A percentile compares a stretch with the other conserved stretches of the same genome.
phyloP scores from a whole-genome alignment of 768 basidiomycete genomes.

The Leccinum sublutescens region DNA sequence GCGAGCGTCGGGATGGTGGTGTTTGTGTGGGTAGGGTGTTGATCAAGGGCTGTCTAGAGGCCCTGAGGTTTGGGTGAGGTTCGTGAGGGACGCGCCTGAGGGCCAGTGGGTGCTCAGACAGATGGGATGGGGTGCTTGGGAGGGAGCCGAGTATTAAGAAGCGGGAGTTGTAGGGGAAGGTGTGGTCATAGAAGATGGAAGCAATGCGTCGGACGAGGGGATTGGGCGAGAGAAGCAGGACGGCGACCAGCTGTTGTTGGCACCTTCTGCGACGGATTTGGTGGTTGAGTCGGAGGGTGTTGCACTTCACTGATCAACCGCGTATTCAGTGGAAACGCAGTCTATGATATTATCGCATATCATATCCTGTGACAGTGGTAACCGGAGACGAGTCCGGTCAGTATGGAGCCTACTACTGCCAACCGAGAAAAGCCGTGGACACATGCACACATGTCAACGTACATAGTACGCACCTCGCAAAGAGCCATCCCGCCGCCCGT shows the following conservation, averaged over 20 bases:
- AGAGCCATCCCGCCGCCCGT: background rate
- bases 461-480: background rate
- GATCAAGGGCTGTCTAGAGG: slow-evolving; percentile 38
- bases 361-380: background rate
- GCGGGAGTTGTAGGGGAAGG: slow-evolving; percentile 21
- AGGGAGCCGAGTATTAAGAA: slow-evolving; percentile 21
- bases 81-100: slow-evolving; percentile 35
- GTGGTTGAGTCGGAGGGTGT: background rate
- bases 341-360: background rate
- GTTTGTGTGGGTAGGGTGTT: slow-evolving; percentile 36
- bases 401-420: background rate
- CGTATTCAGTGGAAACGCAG: background rate
- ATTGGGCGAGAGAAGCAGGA: background rate
- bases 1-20: slow-evolving; percentile 30
- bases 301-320: background rate
- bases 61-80: slow-evolving; percentile 23
- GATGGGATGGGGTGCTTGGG: slow-evolving; percentile 14
- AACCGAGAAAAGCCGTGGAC: too few relatives aligned
- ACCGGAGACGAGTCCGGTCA: background rate
- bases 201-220: slow-evolving; percentile 2
- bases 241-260: background rate
- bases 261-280: background rate
- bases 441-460: background rate
- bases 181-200: background rate
- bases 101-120: slow-evolving; percentile 7